Percentiles rank a stretch among this genome's conserved stretches.
Conservation (phyloP, 2,329 filamentous ascomycete species). For the Cercospora beticola region DNA sequence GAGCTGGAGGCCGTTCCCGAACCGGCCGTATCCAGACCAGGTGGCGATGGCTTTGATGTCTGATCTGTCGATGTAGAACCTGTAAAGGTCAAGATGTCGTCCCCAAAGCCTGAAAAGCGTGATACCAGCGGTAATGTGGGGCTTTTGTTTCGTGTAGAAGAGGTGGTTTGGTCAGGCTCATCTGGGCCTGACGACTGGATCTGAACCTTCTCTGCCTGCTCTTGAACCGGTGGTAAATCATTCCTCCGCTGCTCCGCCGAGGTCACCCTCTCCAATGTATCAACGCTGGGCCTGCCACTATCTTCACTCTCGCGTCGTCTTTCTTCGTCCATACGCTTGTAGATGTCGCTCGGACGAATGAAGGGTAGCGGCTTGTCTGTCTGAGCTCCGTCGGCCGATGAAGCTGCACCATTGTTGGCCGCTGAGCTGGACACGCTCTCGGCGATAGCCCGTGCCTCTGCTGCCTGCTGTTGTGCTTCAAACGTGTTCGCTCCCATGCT, state of each 20-base stretch:
- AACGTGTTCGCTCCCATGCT: conserved; percentile 55
- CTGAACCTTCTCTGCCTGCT: conserved; percentile 23
- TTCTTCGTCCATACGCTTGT: conserved; percentile 69
- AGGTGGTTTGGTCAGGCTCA: neutral
- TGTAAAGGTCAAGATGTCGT: conserved; percentile 33
- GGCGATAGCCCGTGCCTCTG: conserved; percentile 23
- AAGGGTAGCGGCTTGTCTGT: conserved; percentile 60
- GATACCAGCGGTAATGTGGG: conserved; percentile 45
- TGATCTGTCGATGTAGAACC: conserved; percentile 9
- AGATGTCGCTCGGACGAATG: conserved; percentile 73
- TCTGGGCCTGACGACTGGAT: neutral
- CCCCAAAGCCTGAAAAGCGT: conserved; percentile 46
- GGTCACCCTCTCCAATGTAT: conserved; percentile 43
- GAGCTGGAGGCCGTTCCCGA: conserved; percentile 20
- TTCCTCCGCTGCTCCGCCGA: conserved; percentile 30
- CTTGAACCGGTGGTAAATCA: conserved; percentile 26
- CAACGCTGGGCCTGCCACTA: conserved; percentile 57
- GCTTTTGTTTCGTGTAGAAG: conserved; percentile 17
- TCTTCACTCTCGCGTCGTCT: conserved; percentile 59
- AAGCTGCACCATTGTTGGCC: conserved; percentile 4
- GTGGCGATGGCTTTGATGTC: neutral
- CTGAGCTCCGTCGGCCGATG: conserved; percentile 28
- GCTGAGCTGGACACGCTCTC: conserved; percentile 17
- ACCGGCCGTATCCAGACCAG: conserved; percentile 12
- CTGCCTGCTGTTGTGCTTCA: conserved; percentile 19